A percentile compares a stretch with the other conserved stretches of the same genome.
phyloP scores from a whole-genome alignment of 352 stramenopile genomes.

The Peronospora belbahrii region DNA sequence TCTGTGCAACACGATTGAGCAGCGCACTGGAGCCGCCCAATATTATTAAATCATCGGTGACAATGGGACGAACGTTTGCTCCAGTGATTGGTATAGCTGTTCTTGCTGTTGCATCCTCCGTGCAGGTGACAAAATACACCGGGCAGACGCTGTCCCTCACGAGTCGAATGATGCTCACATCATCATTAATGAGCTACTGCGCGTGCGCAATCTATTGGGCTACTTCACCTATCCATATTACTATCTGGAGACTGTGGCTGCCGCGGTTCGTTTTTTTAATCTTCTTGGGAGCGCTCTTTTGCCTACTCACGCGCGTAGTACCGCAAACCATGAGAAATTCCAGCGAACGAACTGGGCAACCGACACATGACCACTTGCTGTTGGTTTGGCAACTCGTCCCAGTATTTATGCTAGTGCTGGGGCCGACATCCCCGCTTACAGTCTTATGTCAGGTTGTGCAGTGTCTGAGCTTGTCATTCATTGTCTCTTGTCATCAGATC shows the following conservation, averaged over 20 bases:
- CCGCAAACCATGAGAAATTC: not conserved
- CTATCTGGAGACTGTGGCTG: constrained; percentile 46
- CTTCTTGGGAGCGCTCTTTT: constrained; percentile 19
- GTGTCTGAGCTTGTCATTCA: constrained; percentile 33
- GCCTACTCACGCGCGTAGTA: constrained; percentile 7
- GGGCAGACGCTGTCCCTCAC: constrained; percentile 8
- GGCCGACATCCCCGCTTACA: constrained; percentile 50
- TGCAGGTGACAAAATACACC: constrained; percentile 3
- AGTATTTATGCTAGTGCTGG: constrained; percentile 53
- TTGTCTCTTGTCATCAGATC: constrained; percentile 17
- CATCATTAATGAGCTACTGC: constrained; percentile 19
- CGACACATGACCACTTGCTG: constrained; percentile 16
- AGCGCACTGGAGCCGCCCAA: constrained; percentile 48
- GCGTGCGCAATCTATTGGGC: constrained; percentile 46
- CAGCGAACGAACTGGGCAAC: not conserved
- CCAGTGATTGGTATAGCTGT: constrained; percentile 19
- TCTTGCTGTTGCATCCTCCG: constrained; percentile 15
- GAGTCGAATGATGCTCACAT: constrained; percentile 15
- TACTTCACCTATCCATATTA: constrained; percentile 26
- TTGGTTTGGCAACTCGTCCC: constrained; percentile 41
- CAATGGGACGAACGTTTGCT: constrained; percentile 29
- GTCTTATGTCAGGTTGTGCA: constrained; percentile 42
- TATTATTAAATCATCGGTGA: constrained; percentile 54
- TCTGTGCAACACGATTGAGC: constrained; percentile 35
- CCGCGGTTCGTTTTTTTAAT: constrained; percentile 46